Base-by-base conservation (phyloP, 805 yeast species). In the Wickerhamiella cacticola region DNA sequence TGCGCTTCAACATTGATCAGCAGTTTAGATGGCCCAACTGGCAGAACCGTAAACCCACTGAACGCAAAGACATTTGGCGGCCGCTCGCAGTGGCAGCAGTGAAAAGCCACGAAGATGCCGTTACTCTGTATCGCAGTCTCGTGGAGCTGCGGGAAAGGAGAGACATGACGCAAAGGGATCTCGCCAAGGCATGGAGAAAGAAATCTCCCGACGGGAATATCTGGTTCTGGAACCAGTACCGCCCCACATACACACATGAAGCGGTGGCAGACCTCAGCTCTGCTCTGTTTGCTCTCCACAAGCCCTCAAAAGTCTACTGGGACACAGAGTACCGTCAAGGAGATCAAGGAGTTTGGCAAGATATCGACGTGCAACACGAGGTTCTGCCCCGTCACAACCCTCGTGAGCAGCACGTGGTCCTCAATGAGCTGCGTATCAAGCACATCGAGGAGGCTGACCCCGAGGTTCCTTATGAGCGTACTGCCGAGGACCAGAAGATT, bases 211-310 rank as follows among this genome's bases (percentile, higher is more conserved):
- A 77, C 50, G 92, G 94, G 1, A 80, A 83, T 65, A 76, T 80
- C 44, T 87, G 96, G 95, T 80, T 71, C 62, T 76, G 81, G 49
- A 89, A 85, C 41, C 94, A 84, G 65, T 89, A 74, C 68, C 76
- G 96, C 60, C 96, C 96, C 22, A 79, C 92, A 0, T 84, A 80
- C 65, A 71, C 94, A 10, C 95, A 85, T 63, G 96, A 88, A 63
- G 82, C 96, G 1, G 86, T 85, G 24, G 84, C 95, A 5, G 97
- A 88, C 65, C 67, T 88, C 54, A 67, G 77, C 26, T 72, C 77
- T 45, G 79, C 80, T 9, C 68, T 81, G n/a, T 87, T 81, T 48
- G 80, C 78, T 52, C 70, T 79, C 52, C 70, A 50, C 15, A 36
- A 52, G 43, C 38, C 53, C 48, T 68, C 80, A 33, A 74, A 68